phyloP scores from a whole-genome alignment of 1,284 basidiomycete species.

The Caloboletus inedulis region DNA sequence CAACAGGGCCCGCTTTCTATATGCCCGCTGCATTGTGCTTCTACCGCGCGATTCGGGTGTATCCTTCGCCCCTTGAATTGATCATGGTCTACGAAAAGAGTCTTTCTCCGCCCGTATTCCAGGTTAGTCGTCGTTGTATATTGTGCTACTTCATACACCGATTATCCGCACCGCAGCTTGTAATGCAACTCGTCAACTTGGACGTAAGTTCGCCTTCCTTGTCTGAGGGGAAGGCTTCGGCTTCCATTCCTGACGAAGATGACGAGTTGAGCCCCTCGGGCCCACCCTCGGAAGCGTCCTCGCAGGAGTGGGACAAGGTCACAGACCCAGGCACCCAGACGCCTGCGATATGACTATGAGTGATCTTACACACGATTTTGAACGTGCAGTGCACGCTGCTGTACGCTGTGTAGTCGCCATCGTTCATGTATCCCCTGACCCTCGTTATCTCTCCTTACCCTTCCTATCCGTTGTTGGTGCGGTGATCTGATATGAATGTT shows the following conservation, averaged over 20 bases:
- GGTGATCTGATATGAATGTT: constrained; percentile 64
- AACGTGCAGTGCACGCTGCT: constrained; percentile 32
- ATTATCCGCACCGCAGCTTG: constrained; percentile 45
- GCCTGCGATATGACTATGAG: constrained; percentile 38
- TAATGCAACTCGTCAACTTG: constrained; percentile 85
- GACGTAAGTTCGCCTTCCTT: constrained; percentile 75
- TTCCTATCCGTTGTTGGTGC: constrained; percentile 23
- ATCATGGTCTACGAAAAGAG: constrained; percentile 93
- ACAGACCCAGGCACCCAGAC: constrained; percentile 64
- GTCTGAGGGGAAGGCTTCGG: constrained; percentile 33
- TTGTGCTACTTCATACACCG: background rate
- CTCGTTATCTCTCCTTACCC: constrained; percentile 17
- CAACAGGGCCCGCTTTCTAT: constrained; percentile 71
- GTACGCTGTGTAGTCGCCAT: constrained; percentile 33
- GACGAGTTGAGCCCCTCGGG: constrained; percentile 58
- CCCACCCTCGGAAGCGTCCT: constrained; percentile 77
- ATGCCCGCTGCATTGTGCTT: constrained; percentile 86
- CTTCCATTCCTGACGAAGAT: constrained; percentile 40
- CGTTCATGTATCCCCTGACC: constrained; percentile 26
- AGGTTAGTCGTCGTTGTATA: constrained; percentile 43
- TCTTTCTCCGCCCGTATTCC: constrained; percentile 83
- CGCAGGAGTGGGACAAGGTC: constrained; percentile 83
- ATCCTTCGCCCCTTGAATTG: constrained; percentile 90
- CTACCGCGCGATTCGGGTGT: constrained; percentile 91
- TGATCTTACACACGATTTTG: constrained; percentile 30